Conservation (phyloP, 75 land plant genomes). For the Picea sitchensis region DNA sequence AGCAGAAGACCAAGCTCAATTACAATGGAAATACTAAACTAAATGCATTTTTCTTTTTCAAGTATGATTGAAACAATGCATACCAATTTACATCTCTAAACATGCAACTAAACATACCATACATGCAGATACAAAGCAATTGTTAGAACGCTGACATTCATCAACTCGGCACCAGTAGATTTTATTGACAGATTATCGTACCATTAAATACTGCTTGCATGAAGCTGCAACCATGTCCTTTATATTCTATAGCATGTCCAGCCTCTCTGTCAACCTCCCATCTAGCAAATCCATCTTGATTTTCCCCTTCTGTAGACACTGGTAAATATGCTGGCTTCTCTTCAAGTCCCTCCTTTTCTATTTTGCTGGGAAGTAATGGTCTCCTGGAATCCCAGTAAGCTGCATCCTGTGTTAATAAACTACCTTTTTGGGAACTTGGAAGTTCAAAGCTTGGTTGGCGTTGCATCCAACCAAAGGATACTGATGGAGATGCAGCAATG, state of each 20-base stretch:
- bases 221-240: slow-evolving; percentile 44
- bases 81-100: neutral
- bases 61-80: neutral
- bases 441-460: slow-evolving; percentile 14
- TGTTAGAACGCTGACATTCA: neutral
- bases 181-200: slow-evolving; percentile 10
- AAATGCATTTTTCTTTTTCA: neutral
- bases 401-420: slow-evolving; percentile 10
- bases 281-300: slow-evolving; percentile 1
- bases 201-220: slow-evolving; percentile 70
- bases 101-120: neutral
- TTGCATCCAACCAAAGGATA: slow-evolving; percentile 28
- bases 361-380: slow-evolving; percentile 15
- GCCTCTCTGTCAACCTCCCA: neutral
- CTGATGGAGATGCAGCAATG: slow-evolving; percentile 56
- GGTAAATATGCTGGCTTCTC: slow-evolving; percentile 6
- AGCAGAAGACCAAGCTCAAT: neutral
- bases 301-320: slow-evolving; percentile 8
- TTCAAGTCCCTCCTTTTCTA: slow-evolving; percentile 3
- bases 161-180: neutral
- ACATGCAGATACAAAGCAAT: neutral
- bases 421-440: slow-evolving; percentile 14
- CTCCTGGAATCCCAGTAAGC: slow-evolving; percentile 19
- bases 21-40: neutral
- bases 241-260: slow-evolving; percentile 29